phyloP scores from a whole-genome alignment of 2,329 filamentous ascomycete species.

The Microsporum audouinii region DNA sequence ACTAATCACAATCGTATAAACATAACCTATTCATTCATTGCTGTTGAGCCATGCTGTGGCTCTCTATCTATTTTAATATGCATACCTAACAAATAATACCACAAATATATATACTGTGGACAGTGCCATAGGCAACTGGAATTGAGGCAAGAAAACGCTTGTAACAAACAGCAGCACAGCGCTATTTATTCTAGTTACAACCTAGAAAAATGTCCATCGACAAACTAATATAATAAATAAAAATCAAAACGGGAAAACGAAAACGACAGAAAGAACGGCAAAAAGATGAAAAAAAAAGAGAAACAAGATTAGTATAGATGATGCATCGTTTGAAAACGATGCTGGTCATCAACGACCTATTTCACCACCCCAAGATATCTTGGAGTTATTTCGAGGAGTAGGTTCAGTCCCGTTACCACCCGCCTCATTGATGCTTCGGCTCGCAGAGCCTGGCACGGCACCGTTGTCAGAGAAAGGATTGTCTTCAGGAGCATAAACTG shows the following conservation, averaged over 20 bases:
- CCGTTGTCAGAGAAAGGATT: slow-evolving; percentile 3
- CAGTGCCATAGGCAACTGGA: not conserved
- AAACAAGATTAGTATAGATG: not conserved
- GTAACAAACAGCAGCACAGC: slow-evolving; percentile 1
- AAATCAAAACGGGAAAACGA: not conserved
- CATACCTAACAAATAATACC: not conserved
- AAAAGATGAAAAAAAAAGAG: not conserved
- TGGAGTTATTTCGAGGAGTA: slow-evolving; percentile 19
- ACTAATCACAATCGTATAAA: not conserved
- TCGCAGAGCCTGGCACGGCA: slow-evolving; percentile 13
- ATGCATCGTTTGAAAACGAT: not conserved
- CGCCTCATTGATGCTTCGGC: slow-evolving; percentile 8
- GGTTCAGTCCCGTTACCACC: slow-evolving; percentile 9
- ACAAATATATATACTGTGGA: not conserved
- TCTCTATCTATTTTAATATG: not conserved
- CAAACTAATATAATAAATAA: not conserved
- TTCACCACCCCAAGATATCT: slow-evolving; percentile 34
- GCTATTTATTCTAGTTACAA: not conserved
- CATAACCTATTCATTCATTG: not conserved
- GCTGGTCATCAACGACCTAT: slow-evolving; percentile 18
- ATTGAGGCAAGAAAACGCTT: not conserved
- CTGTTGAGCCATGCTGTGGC: not conserved
- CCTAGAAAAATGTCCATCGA: not conserved
- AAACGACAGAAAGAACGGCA: not conserved
- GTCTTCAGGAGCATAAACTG: not conserved